A percentile compares a stretch with the other conserved stretches of the same genome.
These are phyloP conservation scores for Coemansia sp. DNA, from an alignment of 192 early-diverging fungal species.

Conservation along the genomic window DNA sequence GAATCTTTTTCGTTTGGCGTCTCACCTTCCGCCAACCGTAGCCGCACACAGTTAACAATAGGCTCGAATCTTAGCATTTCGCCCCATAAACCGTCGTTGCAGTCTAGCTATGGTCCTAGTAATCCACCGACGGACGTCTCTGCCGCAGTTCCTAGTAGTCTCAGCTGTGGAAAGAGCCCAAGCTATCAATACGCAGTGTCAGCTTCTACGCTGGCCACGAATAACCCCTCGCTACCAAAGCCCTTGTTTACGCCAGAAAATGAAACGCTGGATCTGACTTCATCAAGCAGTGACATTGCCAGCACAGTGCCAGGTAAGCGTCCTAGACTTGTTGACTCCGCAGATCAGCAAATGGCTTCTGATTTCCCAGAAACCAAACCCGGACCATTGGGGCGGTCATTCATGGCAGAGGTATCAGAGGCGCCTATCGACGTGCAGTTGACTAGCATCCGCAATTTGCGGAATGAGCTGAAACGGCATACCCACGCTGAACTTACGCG, in stretches of 20 bases:
- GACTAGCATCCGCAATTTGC: conserved; percentile 77
- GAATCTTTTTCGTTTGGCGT: conserved; percentile 60
- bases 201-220: not conserved
- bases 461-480: conserved; percentile 66
- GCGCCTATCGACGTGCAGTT: conserved; percentile 75
- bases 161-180: not conserved
- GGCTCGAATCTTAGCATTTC: conserved; percentile 35
- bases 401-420: conserved; percentile 23
- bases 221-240: not conserved
- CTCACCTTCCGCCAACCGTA: conserved; percentile 34
- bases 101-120: not conserved
- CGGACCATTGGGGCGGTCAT: conserved; percentile 21
- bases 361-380: not conserved
- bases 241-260: not conserved
- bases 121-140: not conserved
- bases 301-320: not conserved
- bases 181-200: not conserved
- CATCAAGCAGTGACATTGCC: not conserved
- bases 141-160: not conserved
- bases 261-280: not conserved
- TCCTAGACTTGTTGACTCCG: not conserved
- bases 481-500: conserved; percentile 66
- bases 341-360: not conserved
- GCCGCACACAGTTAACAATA: conserved; percentile 37
- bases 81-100: conserved; percentile 22